A percentile compares a stretch with the other conserved stretches of the same genome.
These are phyloP conservation scores for Phytomonas serpens DNA, from an alignment of 208 protist species.

Conservation along the genomic window DNA sequence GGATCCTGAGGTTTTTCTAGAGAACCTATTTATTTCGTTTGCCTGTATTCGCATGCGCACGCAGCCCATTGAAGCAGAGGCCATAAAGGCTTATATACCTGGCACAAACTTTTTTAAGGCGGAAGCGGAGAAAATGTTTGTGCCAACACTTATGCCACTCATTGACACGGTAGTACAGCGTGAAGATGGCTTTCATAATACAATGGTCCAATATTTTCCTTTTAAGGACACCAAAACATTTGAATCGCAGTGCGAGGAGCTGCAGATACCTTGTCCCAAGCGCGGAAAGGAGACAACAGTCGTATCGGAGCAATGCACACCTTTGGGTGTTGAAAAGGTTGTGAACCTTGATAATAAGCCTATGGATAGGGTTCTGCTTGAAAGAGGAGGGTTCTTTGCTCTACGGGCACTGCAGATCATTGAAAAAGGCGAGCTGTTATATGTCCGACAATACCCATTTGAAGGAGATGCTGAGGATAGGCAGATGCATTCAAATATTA, in stretches of 20 bases:
- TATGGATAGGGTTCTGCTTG: slow-evolving; percentile 27
- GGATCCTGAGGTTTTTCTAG: slow-evolving; percentile 76
- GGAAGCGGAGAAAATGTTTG: slow-evolving; percentile 70
- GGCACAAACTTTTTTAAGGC: slow-evolving; percentile 86
- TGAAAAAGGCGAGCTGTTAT: slow-evolving; percentile 64
- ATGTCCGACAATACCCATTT: slow-evolving; percentile 54
- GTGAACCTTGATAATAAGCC: slow-evolving; percentile 27
- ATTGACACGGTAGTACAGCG: slow-evolving; percentile 71
- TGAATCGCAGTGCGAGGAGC: slow-evolving; percentile 29
- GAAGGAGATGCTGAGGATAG: slow-evolving; percentile 27
- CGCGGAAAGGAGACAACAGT: slow-evolving; percentile 17
- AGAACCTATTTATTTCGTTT: slow-evolving; percentile 66
- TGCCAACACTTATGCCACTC: slow-evolving; percentile 79
- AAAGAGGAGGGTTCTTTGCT: slow-evolving; percentile 67
- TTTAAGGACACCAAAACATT: slow-evolving; percentile 30
- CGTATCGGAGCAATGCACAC: slow-evolving; percentile 12
- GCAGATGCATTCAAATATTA: slow-evolving; percentile 49
- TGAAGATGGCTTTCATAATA: slow-evolving; percentile 74
- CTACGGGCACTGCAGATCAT: slow-evolving; percentile 55
- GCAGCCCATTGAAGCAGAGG: slow-evolving; percentile 68
- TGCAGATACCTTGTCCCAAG: slow-evolving; percentile 36
- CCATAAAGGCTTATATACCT: slow-evolving; percentile 45
- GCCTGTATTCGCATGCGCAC: slow-evolving; percentile 57
- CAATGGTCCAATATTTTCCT: slow-evolving; percentile 67
- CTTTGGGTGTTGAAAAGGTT: slow-evolving; percentile 11